Evolutionary conservation across 805 yeast genomes (phyloP), one percentile per base, ranked within the genome.

Genomic region (Lachancea thermotolerans): DNA sequence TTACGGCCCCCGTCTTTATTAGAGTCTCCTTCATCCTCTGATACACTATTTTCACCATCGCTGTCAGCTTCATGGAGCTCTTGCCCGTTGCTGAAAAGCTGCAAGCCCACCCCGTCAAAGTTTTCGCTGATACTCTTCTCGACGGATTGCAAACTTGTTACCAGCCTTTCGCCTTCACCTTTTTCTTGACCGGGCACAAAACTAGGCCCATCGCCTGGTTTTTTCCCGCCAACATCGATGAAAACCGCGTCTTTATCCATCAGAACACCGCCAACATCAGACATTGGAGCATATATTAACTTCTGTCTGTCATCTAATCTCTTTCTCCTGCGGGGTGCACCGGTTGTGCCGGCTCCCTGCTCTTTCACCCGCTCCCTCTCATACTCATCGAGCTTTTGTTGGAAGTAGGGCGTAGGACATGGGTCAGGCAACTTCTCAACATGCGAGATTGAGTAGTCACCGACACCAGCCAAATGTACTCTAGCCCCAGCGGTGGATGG

Each of bases 161-260:
- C 95, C 49, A 89, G 67, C 57, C 79, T 77, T 64, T 90, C 96
- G 49, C 97, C 97, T 52, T 85, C 77, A 21, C 95, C 97, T 56
- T 70, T 72, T 49, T 82, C 85, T 50, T 77, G 75, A 21, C 85
- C 84, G 1, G 77, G 72, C 14, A 74, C 77, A 62, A 85, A 85
- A 34, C 74, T 62, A 42, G 53, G 53, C 4, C 55, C 58, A 15
- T 54, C 62, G 42, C 54, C 54, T 37, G 55, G 60, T 42, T 53
- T 60, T 42, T 73, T 74, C 35, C 68, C 69, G 31, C 73, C 73
- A 36, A 70, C 67, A 51, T 71, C 97, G 49, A 93, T 87, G 58
- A 90, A 93, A 2, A 93, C 99, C 8, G 99, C 96, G 70, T 93
- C 99, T 61, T 85, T 90, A 68, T 93, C 99, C 49, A 93, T 88